Base-by-base conservation (phyloP, 139 green algal species). In the Diplosphaera chodatii region DNA sequence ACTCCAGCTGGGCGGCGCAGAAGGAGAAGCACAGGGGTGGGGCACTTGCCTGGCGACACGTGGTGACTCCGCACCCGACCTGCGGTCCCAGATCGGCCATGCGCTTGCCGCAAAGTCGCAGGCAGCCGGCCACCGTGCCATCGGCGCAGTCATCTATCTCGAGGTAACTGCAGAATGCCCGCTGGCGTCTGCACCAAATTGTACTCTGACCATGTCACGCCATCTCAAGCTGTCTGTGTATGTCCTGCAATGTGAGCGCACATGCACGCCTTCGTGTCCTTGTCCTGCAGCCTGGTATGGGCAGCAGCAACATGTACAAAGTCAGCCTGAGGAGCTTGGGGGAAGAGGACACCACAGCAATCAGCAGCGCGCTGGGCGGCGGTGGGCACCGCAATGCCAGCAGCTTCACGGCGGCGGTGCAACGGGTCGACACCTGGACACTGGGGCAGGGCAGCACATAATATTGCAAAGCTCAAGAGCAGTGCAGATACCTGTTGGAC, bases 61-160 rank as follows among this genome's bases (percentile, higher is more conserved):
- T 18, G 69, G 62, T 0, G 75, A 78, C 20, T 8, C 37, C 10
- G 37, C 37, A 21, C 37, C 37, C 37, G 40, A 74, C 4, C 66
- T 89, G 30, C 67, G 84, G 23, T 85, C 75, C 56, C 40, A 77
- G 30, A 33, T 89, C 40, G 84, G 84, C n/a, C 88, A 90, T 55
- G 67, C 56, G n/a, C 70, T 90, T 32, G 84, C 84, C 15, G 63
- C 56, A 23, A 71, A 67, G 64, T 77, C 65, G 27, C 1, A 20
- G 33, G 25, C 27, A 20, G n/a, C n/a, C 20, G 81, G 81, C 2
- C 55, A 85, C 29, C 69, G 74, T 29, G 37, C 64, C 34, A 66
- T 79, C 31, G 77, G 41, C 1, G 71, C 70, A 6, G 65, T 87
- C 27, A 77, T 75, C 0, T 87, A 87, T 31, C 22, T 66, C 3